phyloP scores from a whole-genome alignment of 2,329 filamentous ascomycete species.

The Aspergillus amoenus region DNA sequence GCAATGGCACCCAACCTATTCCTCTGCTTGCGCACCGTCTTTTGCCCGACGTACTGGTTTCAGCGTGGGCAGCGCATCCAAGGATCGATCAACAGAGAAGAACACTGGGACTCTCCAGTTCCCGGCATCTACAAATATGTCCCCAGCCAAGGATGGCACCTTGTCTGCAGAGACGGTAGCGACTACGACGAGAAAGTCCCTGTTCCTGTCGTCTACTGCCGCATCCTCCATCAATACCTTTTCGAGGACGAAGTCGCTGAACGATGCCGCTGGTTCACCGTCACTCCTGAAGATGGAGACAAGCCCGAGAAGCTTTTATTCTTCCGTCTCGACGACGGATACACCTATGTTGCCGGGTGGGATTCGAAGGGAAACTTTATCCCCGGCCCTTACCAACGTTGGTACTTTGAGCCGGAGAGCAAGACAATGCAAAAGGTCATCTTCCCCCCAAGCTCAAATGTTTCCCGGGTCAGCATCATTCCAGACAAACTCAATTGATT shows the following conservation, averaged over 20 bases:
- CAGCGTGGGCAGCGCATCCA: conserved; percentile 39
- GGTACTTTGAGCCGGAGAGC: conserved; percentile 46
- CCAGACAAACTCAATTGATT: conserved; percentile 27
- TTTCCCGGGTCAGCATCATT: conserved; percentile 37
- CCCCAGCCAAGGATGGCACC: conserved; percentile 51
- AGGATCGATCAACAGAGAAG: conserved; percentile 41
- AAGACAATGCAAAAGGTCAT: conserved; percentile 34
- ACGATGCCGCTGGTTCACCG: conserved; percentile 45
- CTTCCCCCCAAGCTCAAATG: conserved; percentile 35
- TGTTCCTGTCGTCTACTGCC: conserved; percentile 47
- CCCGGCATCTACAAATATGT: conserved; percentile 52
- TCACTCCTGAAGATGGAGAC: conserved; percentile 39
- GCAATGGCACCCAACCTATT: conserved; percentile 53
- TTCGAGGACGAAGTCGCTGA: conserved; percentile 49
- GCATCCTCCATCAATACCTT: conserved; percentile 50
- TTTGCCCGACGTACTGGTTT: conserved; percentile 53
- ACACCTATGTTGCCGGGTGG: conserved; percentile 53
- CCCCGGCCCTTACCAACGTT: conserved; percentile 51
- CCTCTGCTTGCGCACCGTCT: conserved; percentile 49
- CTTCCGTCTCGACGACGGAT: conserved; percentile 51
- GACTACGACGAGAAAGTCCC: conserved; percentile 35
- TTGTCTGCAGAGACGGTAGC: conserved; percentile 41
- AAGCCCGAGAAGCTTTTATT: conserved; percentile 44
- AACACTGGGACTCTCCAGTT: conserved; percentile 50
- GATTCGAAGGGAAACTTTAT: conserved; percentile 51